These are phyloP conservation scores for Osmozyma mogii DNA, from an alignment of 805 yeast genomes.

Conservation along the genomic window DNA sequence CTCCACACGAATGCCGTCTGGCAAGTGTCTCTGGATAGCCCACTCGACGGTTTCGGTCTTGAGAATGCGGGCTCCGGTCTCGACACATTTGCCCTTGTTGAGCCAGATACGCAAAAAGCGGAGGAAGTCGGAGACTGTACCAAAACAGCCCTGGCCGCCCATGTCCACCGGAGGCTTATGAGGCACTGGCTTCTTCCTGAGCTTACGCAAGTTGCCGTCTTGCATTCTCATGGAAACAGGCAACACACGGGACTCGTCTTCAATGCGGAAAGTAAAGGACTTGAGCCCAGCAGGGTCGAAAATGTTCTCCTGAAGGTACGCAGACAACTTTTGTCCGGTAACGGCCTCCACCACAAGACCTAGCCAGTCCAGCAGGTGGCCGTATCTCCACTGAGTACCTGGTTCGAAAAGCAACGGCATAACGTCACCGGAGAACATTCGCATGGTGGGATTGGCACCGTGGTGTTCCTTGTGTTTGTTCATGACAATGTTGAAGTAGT, in stretches of 20 bases:
- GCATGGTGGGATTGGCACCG: conserved; percentile 15
- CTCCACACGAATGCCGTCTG: conserved; percentile 13
- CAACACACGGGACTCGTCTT: conserved; percentile 7
- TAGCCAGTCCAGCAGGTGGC: conserved; percentile 31
- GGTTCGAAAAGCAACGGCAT: conserved; percentile 29
- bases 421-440: conserved; percentile 18
- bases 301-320: conserved; percentile 20
- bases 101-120: conserved; percentile 31
- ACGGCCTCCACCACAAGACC: conserved; percentile 29
- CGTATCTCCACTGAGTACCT: conserved; percentile 31
- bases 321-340: conserved; percentile 24
- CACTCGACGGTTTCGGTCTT: conserved; percentile 20
- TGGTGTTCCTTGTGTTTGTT: conserved; percentile 13
- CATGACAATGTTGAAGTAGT: conserved; percentile 16
- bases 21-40: conserved; percentile 28
- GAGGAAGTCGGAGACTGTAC: conserved; percentile 30
- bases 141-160: conserved; percentile 39
- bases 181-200: conserved; percentile 6
- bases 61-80: conserved; percentile 24
- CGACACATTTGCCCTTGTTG: conserved; percentile 35
- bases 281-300: conserved; percentile 30
- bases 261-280: conserved; percentile 18
- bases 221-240: conserved; percentile 3
- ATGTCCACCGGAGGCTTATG: conserved; percentile 22
- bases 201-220: conserved; percentile 2